Base-by-base conservation (phyloP, 2,329 filamentous ascomycete species). In the Coniella lustricola region DNA sequence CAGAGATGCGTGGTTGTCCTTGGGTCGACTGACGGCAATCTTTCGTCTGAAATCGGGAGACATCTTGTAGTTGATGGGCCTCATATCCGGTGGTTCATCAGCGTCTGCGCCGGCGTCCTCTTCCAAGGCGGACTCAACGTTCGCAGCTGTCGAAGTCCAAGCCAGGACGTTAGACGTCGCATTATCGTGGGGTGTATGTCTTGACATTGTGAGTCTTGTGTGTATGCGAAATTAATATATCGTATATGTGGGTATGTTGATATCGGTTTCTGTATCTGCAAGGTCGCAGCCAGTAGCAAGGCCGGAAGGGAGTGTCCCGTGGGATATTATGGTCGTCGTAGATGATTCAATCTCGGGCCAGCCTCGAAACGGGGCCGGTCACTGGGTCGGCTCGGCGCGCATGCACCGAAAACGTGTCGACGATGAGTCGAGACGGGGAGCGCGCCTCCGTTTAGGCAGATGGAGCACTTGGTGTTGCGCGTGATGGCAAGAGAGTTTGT, bases 41-140 rank as follows among this genome's bases (percentile, higher is more conserved):
- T 42, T 47, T 65, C 70, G 72, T 60, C 66, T 67, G 62, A 71
- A 81, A 65, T 62, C 69, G 39, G 56, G 58, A 42, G 56, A 60
- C 20, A 48, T 43, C 29, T 51, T 50, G 13, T 33, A 39, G 50
- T 37, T 53, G 56, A 46, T 55, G 52, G 61, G 56, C 50, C 54
- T 58, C 51, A 64, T 60, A 68, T 96, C 90, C 59, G 90, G 90
- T 43, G 90, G 90, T 67, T 97, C 91, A 66, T 97, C 91, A 44
- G 83, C 76, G 60, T 96, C 91, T 55, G 85, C 79, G 50, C 75
- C 70, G 57, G 82, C 65, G 49, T 95, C 90, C 51, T 80, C 77
- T 55, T 76, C 72, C 16, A 66, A 60, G 20, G 67, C 64, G 32
- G 67, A 62, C 55, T 70, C 67, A 59, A 70, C 64, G 42, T 68